A percentile compares a stretch with the other conserved stretches of the same genome.
Conservation (phyloP, 768 basidiomycete species). For the Kwoniella mangroviensis region DNA sequence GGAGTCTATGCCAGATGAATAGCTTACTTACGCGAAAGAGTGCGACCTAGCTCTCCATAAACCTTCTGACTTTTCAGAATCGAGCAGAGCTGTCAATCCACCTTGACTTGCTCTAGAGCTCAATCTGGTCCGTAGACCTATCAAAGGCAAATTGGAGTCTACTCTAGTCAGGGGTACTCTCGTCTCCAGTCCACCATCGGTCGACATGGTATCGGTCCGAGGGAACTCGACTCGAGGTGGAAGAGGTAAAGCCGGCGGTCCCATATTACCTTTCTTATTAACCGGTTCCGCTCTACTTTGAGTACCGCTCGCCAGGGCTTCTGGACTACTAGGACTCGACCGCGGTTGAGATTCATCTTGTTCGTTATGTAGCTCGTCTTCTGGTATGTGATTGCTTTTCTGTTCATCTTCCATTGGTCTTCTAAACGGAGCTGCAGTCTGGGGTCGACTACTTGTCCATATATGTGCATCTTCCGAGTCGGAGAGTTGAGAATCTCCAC, state of each 20-base stretch:
- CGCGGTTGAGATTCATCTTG: not conserved
- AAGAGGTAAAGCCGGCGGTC: slow-evolving; percentile 12
- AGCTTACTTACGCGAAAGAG: slow-evolving; percentile 76
- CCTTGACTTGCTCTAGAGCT: slow-evolving; percentile 50
- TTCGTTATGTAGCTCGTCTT: slow-evolving; percentile 8
- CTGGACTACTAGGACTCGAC: slow-evolving; percentile 4
- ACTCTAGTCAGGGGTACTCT: slow-evolving; percentile 27
- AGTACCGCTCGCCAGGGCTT: not conserved
- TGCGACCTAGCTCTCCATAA: slow-evolving; percentile 82
- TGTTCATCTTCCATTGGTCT: slow-evolving; percentile 58
- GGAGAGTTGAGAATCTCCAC: slow-evolving; percentile 36
- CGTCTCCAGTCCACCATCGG: slow-evolving; percentile 34
- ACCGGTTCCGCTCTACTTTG: slow-evolving; percentile 15
- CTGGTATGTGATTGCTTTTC: slow-evolving; percentile 22
- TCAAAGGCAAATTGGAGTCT: slow-evolving; percentile 43
- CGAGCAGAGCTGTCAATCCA: slow-evolving; percentile 49
- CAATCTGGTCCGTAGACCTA: slow-evolving; percentile 43
- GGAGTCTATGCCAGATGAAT: too few relatives aligned
- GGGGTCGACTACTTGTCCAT: slow-evolving; percentile 38
- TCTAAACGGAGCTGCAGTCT: slow-evolving; percentile 58
- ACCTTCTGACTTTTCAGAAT: slow-evolving; percentile 45
- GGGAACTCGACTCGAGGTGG: slow-evolving; percentile 33
- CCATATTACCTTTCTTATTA: slow-evolving; percentile 19
- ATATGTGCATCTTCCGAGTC: slow-evolving; percentile 42
- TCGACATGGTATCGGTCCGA: slow-evolving; percentile 42